phyloP scores from a whole-genome alignment of 2,329 filamentous ascomycete genomes.

The Talaromyces sp. region DNA sequence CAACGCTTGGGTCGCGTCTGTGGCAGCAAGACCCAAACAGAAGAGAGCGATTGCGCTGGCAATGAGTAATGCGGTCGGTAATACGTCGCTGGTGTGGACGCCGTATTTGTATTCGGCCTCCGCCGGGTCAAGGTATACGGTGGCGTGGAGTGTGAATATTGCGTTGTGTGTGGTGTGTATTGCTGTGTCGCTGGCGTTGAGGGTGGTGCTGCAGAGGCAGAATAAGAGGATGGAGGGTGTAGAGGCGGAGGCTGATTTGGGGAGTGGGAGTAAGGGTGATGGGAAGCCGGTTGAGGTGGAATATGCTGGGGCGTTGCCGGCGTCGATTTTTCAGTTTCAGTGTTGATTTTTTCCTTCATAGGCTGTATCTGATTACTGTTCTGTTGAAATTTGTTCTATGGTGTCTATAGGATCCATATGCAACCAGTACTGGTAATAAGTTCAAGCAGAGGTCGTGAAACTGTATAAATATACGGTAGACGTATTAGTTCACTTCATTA shows the following conservation, averaged over 20 bases:
- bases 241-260: not conserved
- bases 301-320: not conserved
- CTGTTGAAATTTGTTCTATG: too few species aligned
- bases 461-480: too few species aligned
- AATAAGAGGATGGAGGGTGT: not conserved
- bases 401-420: too few species aligned
- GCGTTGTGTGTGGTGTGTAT: not conserved
- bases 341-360: not conserved
- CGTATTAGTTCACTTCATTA: too few species aligned
- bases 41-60: not conserved
- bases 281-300: not conserved
- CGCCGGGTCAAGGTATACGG: not conserved
- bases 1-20: not conserved
- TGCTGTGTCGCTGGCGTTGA: not conserved
- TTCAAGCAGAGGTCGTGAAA: too few species aligned
- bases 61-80: not conserved
- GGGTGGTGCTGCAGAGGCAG: not conserved
- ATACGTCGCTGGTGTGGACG: not conserved
- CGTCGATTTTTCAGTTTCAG: not conserved
- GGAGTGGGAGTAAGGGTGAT: not conserved
- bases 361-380: too few species aligned
- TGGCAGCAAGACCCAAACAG: not conserved
- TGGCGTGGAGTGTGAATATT: not conserved
- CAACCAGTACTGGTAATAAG: too few species aligned
- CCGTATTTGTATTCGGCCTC: not conserved